Conservation (phyloP, 2,329 filamentous ascomycete genomes). For the Fragosphaeria purpurea region DNA sequence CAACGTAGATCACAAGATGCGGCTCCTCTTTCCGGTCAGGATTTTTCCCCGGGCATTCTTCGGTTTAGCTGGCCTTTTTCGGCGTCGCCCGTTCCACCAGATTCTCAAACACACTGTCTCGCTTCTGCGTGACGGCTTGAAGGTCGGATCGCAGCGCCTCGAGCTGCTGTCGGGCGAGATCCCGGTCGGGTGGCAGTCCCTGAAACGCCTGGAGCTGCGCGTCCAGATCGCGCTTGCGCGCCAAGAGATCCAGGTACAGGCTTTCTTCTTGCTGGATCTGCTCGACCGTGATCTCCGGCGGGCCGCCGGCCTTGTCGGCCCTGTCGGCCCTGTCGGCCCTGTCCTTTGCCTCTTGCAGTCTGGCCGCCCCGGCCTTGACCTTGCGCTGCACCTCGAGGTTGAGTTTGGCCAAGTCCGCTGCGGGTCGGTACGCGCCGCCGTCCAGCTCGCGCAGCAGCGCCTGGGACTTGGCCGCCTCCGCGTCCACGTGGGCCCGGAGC, state of each 20-base stretch:
- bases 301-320: background rate
- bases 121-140: slow-evolving; percentile 45
- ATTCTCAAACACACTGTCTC: slow-evolving; percentile 67
- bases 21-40: no score
- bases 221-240: slow-evolving; percentile 50
- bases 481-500: slow-evolving; percentile 46
- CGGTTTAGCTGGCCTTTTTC: slow-evolving; percentile 22
- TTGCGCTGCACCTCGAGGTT: slow-evolving; percentile 67
- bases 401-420: slow-evolving; percentile 51
- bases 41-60: no score
- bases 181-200: slow-evolving; percentile 60
- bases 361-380: slow-evolving; percentile 55
- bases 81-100: slow-evolving; percentile 55
- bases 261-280: slow-evolving; percentile 49
- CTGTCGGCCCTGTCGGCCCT: slow-evolving; percentile 31
- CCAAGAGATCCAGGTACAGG: slow-evolving; percentile 46
- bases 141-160: slow-evolving; percentile 57
- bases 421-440: slow-evolving; percentile 39
- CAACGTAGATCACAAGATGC: no score
- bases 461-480: slow-evolving; percentile 34
- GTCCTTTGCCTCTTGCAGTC: slow-evolving; percentile 57
- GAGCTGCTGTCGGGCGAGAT: slow-evolving; percentile 60
- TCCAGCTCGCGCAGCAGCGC: slow-evolving; percentile 32
- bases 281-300: slow-evolving; percentile 44
- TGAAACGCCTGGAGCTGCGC: slow-evolving; percentile 55